Percentiles rank a stretch among this genome's conserved stretches.
Evolutionary conservation across 352 stramenopile genomes (phyloP).

Genomic region (Pythium sp.): DNA sequence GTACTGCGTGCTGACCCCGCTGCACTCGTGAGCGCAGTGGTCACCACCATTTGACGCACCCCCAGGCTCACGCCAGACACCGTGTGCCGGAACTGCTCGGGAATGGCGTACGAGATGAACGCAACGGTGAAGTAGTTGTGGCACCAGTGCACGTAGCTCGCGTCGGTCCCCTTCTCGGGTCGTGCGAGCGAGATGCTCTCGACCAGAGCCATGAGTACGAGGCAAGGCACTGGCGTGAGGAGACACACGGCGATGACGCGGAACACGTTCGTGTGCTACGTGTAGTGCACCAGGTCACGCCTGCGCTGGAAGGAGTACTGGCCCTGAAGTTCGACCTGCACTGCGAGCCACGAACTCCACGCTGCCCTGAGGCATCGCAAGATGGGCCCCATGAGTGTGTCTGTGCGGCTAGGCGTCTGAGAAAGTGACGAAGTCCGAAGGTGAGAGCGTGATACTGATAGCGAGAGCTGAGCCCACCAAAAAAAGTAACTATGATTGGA

Average conservation of each 20-base stretch:
- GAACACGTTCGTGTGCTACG: background rate
- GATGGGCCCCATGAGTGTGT: background rate
- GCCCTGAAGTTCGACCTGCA: slow-evolving; percentile 36
- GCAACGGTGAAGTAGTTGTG: slow-evolving; percentile 27
- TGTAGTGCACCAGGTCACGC: background rate
- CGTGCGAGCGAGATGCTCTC: slow-evolving; percentile 24
- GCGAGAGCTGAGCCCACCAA: no score
- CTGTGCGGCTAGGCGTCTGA: background rate
- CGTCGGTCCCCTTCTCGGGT: slow-evolving; percentile 22
- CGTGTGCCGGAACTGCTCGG: slow-evolving; percentile 26
- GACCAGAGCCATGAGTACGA: slow-evolving; percentile 28
- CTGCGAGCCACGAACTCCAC: slow-evolving; percentile 14
- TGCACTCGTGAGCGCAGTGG: slow-evolving; percentile 20
- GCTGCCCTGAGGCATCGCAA: background rate
- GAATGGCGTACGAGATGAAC: slow-evolving; percentile 29
- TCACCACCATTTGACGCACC: background rate
- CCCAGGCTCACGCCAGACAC: slow-evolving; percentile 13
- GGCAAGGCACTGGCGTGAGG: slow-evolving; percentile 30
- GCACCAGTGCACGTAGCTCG: slow-evolving; percentile 34
- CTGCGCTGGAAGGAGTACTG: slow-evolving; percentile 34
- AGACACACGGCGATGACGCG: slow-evolving; percentile 16
- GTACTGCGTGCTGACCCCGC: slow-evolving; percentile 22
- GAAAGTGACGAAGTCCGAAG: no score
- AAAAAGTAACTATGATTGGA: background rate
- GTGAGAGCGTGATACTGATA: no score